Percentiles rank a stretch among this genome's conserved stretches.
phyloP scores from a whole-genome alignment of 2,329 filamentous ascomycete species.

The Domatiomyces globalis region DNA sequence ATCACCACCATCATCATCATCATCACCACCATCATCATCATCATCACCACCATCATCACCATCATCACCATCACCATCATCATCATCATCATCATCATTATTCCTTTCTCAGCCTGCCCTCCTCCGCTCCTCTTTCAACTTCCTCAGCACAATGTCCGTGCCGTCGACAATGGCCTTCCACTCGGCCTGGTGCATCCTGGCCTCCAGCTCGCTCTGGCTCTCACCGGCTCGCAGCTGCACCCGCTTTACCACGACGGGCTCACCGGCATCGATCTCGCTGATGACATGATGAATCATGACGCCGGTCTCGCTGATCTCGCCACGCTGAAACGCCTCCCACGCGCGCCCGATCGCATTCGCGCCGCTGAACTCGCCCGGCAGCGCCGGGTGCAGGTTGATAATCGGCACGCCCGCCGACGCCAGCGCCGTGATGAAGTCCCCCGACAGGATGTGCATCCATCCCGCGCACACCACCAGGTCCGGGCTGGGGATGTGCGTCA shows the following conservation, averaged over 20 bases:
- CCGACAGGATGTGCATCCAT: constrained; percentile 73
- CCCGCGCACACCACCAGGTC: constrained; percentile 69
- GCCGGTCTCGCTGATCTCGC: constrained; percentile 55
- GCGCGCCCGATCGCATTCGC: constrained; percentile 64
- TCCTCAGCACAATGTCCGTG: constrained; percentile 38
- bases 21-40: too few species aligned
- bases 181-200: constrained; percentile 61
- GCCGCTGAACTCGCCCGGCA: constrained; percentile 64
- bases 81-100: too few species aligned
- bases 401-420: constrained; percentile 48
- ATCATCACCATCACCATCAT: too few species aligned
- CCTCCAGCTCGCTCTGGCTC: constrained; percentile 50
- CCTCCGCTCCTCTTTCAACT: constrained; percentile 9
- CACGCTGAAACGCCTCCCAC: constrained; percentile 55
- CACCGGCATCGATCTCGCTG: constrained; percentile 63
- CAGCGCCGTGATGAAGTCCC: constrained; percentile 55
- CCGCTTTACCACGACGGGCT: constrained; percentile 56
- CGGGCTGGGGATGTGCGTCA: constrained; percentile 43
- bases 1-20: too few species aligned
- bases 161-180: constrained; percentile 69
- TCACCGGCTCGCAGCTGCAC: constrained; percentile 53
- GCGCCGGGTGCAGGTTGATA: constrained; percentile 70
- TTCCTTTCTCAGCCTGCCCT: background rate
- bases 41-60: too few species aligned
- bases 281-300: constrained; percentile 86